Base-by-base conservation (phyloP, 441 rosid species). In the Corymbia citriodora region DNA sequence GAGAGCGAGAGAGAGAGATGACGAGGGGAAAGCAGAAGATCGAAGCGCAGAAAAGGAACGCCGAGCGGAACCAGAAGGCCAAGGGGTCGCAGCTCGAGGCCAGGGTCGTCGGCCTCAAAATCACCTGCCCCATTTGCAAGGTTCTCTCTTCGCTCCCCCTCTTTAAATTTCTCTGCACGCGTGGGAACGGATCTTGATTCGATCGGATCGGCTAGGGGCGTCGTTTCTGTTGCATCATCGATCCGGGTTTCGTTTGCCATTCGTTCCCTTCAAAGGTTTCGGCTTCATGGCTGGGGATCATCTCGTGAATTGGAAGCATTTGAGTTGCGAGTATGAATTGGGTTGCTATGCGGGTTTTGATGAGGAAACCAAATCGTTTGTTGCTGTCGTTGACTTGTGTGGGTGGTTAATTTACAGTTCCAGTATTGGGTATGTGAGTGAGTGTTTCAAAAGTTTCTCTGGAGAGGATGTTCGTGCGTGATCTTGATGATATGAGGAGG, bases 11-110 rank as follows among this genome's bases (percentile, higher is more conserved):
- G 86, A 55, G 86, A 91, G 91, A 88, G 93, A 95, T 95, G 97
- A 94, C 97, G 72, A 88, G 97, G 90, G 97, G 96, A 61, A 96
- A 95, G 93, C 97, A 95, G 94, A 95, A 96, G 96, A 96, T 96
- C 72, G 97, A 96, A 88, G 96, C 97, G 29, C 97, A 95, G 92
- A 96, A 45, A 87, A 90, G 57, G 91, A 96, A 95, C 89, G 95
- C 96, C 7, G 96, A 96, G 94, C 94, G 33, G 93, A 96, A 95
- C 92, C 96, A 94, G 92, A 96, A 95, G 91, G 3, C 88, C 4
- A 96, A 95, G 87, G 98, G 97, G 3, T 96, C 98, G 88, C 96
- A 96, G 91, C 79, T 96, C 7, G 97, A 95, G 91, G 97, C 96
- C 82, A 90, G 97, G 88, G 97, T 96, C 86, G 94, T 96, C 48